Base-by-base conservation (phyloP, 257 asterid genomes). In the Hygrophila difformis region DNA sequence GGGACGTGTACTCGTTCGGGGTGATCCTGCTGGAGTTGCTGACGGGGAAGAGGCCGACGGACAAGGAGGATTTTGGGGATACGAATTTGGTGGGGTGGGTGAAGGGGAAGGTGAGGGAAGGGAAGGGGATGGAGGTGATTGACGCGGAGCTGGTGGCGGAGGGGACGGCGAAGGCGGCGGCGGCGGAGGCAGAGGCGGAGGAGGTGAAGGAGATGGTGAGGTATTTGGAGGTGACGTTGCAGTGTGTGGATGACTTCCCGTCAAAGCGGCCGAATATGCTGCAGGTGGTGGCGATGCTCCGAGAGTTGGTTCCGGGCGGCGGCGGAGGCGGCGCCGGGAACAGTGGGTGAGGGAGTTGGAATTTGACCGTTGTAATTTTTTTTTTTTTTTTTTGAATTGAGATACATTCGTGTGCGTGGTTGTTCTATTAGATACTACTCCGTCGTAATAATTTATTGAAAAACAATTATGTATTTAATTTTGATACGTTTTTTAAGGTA, bases 41-140 rank as follows among this genome's bases (percentile, higher is more conserved):
- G 14, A 72, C 97, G 0, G 97, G 97, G 12, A 84, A 81, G 55
- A 62, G 97, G 55, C 97, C 97, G 13, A 84, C 97, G 5, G 97
- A 87, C 29, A 87, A 87, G 71, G 97, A 87, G 21, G 97, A 87
- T 38, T 87, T 87, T 23, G 97, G 97, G 1, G 97, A 87, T 58
- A 87, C 97, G 1, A 87, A 87, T 47, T 47, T 87, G 36, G 97
- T 87, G 14, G 97, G 97, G 49, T 87, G 97, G 97, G 92, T 78
- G 69, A 87, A 87, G 68, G 57, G 71, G 64, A 87, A 87, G 67
- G 95, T 84, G 52, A 74, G 95, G 60, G 97, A 87, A 37, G 97
- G 95, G 18, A 87, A 69, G 49, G 87, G 82, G 6, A 78, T 78
- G 88, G 97, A 84, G 63, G 97, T 87, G 1, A 78, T 87, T 17